Base-by-base conservation (phyloP, 2,329 filamentous ascomycete species). In the Talaromyces piceae region DNA sequence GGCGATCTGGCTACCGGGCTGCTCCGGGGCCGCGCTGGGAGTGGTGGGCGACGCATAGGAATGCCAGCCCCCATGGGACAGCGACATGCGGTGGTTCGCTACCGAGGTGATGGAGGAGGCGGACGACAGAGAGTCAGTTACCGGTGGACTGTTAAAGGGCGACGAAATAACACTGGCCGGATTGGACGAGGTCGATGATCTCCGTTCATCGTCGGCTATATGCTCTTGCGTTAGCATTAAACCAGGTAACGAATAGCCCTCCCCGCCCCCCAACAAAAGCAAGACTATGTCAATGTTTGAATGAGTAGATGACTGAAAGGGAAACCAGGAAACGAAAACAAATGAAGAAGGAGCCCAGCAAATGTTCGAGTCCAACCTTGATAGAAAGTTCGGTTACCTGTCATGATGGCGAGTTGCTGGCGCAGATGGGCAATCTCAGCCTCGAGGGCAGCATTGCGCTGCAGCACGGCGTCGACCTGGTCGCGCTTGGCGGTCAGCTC, bases 381-480 rank as follows among this genome's bases (percentile, higher is more conserved):
- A 54, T 56, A 56, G 13, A 56, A 28, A 31, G 51, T 39, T 43
- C 53, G 30, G 22, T 60, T 58, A n/a, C 61, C 55, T 12, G 53
- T 55, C 48, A 60, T 51, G 47, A 62, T 54, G 22, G 61, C 70
- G 45, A 81, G 65, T 57, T 77, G 74, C 48, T 70, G 68, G 52
- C 75, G 73, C 39, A 81, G 66, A 43, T 73, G 70, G n/a, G 68
- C 67, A 54, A 79, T 77, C 59, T 82, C 78, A 50, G 75, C 72
- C 59, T 81, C 77, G 31, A 82, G 64, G 55, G 76, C 74, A 28
- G 75, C 70, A 60, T 80, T 80, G 5, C 76, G 70, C 57, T 75
- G 73, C 54, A 78, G 67, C n/a, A 78, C 64, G 28, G 75, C 72
- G 51, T 77, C 71, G 51, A 77, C 70, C 59, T 74, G 76, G 52